These are phyloP conservation scores for Nymphaea thermarum DNA, from an alignment of 164 flowering plant species.

Conservation along the genomic window DNA sequence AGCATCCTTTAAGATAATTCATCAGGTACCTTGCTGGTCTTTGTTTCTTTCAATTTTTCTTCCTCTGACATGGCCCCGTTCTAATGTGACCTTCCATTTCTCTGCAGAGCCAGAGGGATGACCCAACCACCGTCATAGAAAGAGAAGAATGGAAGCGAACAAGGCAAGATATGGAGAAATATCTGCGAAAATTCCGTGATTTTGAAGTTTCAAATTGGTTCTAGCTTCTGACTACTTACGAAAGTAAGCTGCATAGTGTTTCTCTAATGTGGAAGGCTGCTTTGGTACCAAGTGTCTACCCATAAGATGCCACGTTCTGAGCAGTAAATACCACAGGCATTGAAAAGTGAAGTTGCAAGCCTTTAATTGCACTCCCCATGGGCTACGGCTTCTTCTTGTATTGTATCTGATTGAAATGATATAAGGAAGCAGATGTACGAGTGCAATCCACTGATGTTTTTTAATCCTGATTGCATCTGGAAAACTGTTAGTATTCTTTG, in stretches of 20 bases:
- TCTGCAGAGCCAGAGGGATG: constrained; percentile 59
- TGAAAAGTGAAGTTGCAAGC: not conserved
- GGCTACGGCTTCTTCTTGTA: not conserved
- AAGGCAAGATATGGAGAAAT: constrained; percentile 83
- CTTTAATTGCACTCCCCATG: not conserved
- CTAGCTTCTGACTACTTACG: constrained; percentile 10
- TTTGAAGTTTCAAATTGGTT: constrained; percentile 86
- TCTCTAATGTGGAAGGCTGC: not conserved
- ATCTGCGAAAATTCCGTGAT: constrained; percentile 82
- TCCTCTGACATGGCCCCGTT: not conserved
- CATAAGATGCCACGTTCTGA: not conserved
- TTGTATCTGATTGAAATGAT: not conserved
- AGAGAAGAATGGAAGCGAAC: constrained; percentile 77
- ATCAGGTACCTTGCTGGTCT: constrained; percentile 24
- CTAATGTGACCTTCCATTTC: no score
- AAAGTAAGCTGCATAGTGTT: not conserved
- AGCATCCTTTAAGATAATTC: constrained; percentile 70
- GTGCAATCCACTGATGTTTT: not conserved
- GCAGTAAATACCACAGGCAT: not conserved
- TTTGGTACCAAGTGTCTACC: not conserved
- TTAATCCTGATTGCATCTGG: no score
- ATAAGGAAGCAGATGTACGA: not conserved
- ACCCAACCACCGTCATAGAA: constrained; percentile 68
- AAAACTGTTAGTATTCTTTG: no score
- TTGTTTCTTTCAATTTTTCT: not conserved